These are phyloP conservation scores for Penicillium sp. DNA, from an alignment of 2,329 filamentous ascomycete species.

Conservation along the genomic window DNA sequence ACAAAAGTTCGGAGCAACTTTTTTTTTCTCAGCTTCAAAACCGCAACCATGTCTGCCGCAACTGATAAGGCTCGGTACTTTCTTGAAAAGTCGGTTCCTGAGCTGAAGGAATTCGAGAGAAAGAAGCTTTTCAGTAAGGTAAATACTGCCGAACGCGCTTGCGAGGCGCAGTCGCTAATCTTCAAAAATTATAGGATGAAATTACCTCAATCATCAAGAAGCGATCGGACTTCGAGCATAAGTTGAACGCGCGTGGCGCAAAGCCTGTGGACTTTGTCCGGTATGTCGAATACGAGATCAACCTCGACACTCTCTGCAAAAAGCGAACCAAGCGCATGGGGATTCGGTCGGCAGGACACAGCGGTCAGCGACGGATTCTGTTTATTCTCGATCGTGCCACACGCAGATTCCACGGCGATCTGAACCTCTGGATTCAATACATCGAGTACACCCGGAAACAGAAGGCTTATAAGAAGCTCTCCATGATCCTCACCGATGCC, in stretches of 20 bases:
- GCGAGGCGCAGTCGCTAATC: conserved; percentile 6
- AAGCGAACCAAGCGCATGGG: conserved; percentile 82
- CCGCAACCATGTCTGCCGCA: conserved; percentile 69
- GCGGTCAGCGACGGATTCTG: conserved; percentile 80
- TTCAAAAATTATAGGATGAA: conserved; percentile 64
- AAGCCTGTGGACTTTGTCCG: conserved; percentile 76
- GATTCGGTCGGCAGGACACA: conserved; percentile 69
- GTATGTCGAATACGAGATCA: conserved; percentile 74
- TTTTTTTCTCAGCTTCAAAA: conserved; percentile 21
- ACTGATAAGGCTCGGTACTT: conserved; percentile 95
- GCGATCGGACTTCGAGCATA: conserved; percentile 90
- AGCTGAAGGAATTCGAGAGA: conserved; percentile 86
- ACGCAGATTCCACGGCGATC: conserved; percentile 76
- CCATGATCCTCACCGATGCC: conserved; percentile 63
- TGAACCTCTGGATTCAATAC: conserved; percentile 86
- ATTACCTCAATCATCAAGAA: conserved; percentile 86
- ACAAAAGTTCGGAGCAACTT: conserved; percentile 26
- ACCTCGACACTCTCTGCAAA: conserved; percentile 69
- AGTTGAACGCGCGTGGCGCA: conserved; percentile 77
- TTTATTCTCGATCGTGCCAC: conserved; percentile 86
- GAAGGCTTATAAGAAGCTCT: conserved; percentile 62
- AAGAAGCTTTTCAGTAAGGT: conserved; percentile 88
- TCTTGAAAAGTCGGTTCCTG: conserved; percentile 86
- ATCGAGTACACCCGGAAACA: conserved; percentile 74
- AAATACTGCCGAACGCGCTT: conserved; percentile 22